A percentile compares a stretch with the other conserved stretches of the same genome.
Evolutionary conservation across 495 filamentous ascomycete species (phyloP).

Genomic region (Penicillium cataractarum): DNA sequence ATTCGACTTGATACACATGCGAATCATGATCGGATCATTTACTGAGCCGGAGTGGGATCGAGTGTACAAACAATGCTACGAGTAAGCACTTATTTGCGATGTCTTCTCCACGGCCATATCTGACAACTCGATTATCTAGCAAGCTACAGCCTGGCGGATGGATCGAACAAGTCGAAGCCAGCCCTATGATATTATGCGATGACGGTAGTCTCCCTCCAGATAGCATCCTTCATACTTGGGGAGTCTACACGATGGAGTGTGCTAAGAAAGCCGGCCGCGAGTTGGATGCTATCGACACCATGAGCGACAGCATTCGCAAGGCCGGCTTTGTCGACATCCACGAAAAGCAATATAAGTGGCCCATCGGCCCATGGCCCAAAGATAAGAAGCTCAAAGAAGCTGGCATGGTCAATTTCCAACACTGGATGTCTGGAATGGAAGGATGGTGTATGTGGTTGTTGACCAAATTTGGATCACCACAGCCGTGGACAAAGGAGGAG

Average conservation of each 20-base stretch:
- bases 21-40: conserved; percentile 16
- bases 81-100: conserved; percentile 11
- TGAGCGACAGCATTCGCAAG: conserved; percentile 25
- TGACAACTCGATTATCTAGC: not conserved
- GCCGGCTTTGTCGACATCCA: conserved; percentile 36
- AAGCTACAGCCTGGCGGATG: conserved; percentile 52
- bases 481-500: conserved; percentile 20
- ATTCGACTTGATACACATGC: conserved; percentile 36
- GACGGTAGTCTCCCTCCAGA: conserved; percentile 41
- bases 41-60: not conserved
- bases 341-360: conserved; percentile 11
- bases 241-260: conserved; percentile 13
- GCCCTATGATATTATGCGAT: conserved; percentile 37
- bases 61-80: conserved; percentile 28
- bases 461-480: conserved; percentile 16
- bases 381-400: conserved; percentile 11
- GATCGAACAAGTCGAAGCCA: conserved; percentile 55
- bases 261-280: conserved; percentile 7
- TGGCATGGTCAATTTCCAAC: conserved; percentile 7
- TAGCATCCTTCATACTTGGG: conserved; percentile 27
- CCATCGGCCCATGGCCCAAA: conserved; percentile 11
- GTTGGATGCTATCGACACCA: conserved; percentile 8
- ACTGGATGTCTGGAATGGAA: conserved; percentile 14
- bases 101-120: not conserved
- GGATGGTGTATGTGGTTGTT: conserved; percentile 18